phyloP scores from a whole-genome alignment of 192 early-diverging fungal species.

The Borealophlyctis nickersoniae region DNA sequence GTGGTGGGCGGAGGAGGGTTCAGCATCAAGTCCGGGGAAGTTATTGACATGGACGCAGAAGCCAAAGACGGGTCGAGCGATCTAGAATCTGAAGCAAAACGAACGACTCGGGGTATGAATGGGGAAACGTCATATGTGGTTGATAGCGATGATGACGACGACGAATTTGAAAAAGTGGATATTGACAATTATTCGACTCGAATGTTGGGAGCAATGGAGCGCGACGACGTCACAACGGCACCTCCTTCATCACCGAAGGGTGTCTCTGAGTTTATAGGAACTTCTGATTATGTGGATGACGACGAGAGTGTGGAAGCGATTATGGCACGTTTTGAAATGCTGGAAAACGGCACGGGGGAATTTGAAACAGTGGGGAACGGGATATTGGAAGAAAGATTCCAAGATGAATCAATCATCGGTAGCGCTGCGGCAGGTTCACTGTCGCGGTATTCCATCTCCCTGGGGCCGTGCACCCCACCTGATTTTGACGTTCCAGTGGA shows the following conservation, averaged over 20 bases:
- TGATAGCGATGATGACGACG: constrained; percentile 42
- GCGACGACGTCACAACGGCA: background rate
- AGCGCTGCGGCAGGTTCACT: no score
- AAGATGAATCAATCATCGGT: no score
- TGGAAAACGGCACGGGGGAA: constrained; percentile 39
- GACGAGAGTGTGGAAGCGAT: constrained; percentile 44
- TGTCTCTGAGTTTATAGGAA: constrained; percentile 15
- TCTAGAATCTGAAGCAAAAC: no score
- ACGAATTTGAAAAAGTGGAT: constrained; percentile 54
- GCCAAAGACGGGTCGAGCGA: background rate
- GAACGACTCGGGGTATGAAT: no score
- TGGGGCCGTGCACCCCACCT: no score
- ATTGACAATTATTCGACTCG: no score
- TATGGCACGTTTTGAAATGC: constrained; percentile 40
- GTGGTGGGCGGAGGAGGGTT: background rate
- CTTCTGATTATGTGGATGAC: constrained; percentile 41
- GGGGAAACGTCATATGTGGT: background rate
- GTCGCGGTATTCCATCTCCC: no score
- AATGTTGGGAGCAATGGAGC: background rate
- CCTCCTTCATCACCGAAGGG: no score
- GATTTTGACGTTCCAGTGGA: no score
- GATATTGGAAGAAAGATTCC: background rate
- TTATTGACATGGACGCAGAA: background rate
- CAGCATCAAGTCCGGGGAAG: background rate
- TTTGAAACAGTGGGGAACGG: background rate